phyloP scores from a whole-genome alignment of 106 monocot species.

The Dendrobium catenatum region DNA sequence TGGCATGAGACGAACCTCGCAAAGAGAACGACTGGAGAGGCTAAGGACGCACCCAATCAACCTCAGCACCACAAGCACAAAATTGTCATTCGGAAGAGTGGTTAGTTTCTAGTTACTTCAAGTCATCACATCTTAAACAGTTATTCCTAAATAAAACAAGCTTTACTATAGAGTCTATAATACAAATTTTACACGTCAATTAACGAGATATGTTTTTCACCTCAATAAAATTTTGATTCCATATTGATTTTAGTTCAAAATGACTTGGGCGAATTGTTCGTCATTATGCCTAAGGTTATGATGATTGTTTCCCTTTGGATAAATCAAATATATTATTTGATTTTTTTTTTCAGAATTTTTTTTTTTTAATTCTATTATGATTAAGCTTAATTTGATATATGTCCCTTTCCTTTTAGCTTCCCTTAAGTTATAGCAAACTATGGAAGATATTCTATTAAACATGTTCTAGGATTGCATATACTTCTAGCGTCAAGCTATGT shows the following conservation, averaged over 20 bases:
- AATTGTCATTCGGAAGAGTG: conserved; percentile 48
- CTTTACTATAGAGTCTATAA: not conserved
- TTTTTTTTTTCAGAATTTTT: not conserved
- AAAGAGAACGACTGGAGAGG: conserved; percentile 87
- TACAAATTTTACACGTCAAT: not conserved
- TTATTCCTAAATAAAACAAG: not conserved
- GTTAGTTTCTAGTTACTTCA: conserved; percentile 5
- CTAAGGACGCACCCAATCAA: conserved; percentile 86
- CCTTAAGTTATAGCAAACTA: not conserved
- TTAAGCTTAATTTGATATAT: too few species aligned
- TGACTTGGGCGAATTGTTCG: not conserved
- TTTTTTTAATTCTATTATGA: not conserved
- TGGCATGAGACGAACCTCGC: conserved; percentile 97
- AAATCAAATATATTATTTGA: not conserved
- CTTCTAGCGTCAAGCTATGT: not conserved
- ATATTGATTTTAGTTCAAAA: not conserved
- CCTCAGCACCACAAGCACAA: conserved; percentile 98
- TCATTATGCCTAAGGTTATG: not conserved
- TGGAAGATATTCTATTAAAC: not conserved
- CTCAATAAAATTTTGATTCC: not conserved
- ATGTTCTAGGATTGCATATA: not conserved
- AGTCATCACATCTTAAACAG: not conserved
- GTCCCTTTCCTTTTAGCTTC: not conserved
- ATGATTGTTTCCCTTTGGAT: not conserved
- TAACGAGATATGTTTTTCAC: not conserved